phyloP scores from a whole-genome alignment of 495 filamentous ascomycete genomes.

The Penicillium bovifimosum region DNA sequence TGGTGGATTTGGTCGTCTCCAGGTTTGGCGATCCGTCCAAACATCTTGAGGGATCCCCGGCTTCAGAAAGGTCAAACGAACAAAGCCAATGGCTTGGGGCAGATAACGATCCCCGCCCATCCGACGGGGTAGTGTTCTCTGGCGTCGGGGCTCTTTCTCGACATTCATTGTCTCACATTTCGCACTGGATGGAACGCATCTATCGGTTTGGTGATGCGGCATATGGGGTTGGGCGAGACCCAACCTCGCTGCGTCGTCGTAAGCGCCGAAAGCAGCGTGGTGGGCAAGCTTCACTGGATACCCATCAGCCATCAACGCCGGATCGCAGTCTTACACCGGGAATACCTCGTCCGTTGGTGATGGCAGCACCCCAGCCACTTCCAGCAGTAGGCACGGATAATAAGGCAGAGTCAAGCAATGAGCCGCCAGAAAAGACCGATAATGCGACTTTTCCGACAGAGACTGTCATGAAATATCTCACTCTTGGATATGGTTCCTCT shows the following conservation, averaged over 20 bases:
- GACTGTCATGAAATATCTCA: conserved; percentile 54
- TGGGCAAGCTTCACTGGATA: conserved; percentile 6
- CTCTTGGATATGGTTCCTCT: conserved; percentile 55
- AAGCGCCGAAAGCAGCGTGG: conserved; percentile 29
- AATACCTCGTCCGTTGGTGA: conserved; percentile 43
- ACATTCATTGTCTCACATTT: conserved; percentile 58
- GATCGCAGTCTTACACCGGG: conserved; percentile 33
- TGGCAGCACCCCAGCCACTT: conserved; percentile 20
- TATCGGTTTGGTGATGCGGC: conserved; percentile 71
- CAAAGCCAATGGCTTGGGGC: conserved; percentile 57
- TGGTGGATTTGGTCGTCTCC: conserved; percentile 79
- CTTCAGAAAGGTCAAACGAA: conserved; percentile 2
- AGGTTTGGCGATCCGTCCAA: conserved; percentile 61
- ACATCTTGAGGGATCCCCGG: conserved; percentile 6
- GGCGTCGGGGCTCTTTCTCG: conserved; percentile 65
- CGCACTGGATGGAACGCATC: conserved; percentile 78
- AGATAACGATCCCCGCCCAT: conserved; percentile 54
- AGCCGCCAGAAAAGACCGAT: conserved; percentile 19
- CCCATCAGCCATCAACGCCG: conserved; percentile 16
- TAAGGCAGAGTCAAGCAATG: conserved; percentile 10
- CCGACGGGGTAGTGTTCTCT: conserved; percentile 80
- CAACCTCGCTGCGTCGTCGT: conserved; percentile 49
- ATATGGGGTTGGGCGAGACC: conserved; percentile 76
- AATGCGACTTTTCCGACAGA: conserved; percentile 34
- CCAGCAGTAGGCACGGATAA: conserved; percentile 9